Evolutionary conservation across 305 asterid genomes (phyloP).

Genomic region (Fraxinus floribunda): DNA sequence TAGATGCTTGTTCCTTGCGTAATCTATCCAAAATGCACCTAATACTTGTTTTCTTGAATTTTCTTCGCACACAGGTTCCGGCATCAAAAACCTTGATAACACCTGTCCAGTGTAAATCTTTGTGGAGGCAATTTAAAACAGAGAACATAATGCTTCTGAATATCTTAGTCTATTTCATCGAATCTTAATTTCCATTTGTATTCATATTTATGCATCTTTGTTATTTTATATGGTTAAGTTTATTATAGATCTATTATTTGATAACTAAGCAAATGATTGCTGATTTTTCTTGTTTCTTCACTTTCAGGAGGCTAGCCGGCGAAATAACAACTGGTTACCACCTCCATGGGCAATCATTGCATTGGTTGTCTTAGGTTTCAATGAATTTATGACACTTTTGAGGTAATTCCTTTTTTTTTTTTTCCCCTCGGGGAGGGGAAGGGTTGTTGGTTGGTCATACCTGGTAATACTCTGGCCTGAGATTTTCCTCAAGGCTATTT

Average conservation of each 20-base stretch:
- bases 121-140: constrained; percentile 88
- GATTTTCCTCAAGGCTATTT: constrained; percentile 15
- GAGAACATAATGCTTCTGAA: constrained; percentile 40
- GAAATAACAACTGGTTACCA: constrained; percentile 94
- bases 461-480: not conserved
- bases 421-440: not conserved
- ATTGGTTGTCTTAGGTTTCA: constrained; percentile 78
- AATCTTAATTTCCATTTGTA: constrained; percentile 13
- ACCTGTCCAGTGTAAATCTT: constrained; percentile 96
- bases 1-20: not conserved
- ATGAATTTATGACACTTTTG: constrained; percentile 96
- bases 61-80: constrained; percentile 55
- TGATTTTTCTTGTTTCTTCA: constrained; percentile 23
- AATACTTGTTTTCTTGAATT: constrained; percentile 23
- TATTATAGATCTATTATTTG: not conserved
- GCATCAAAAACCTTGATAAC: constrained; percentile 80
- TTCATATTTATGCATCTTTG: constrained; percentile 8
- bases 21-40: constrained; percentile 12
- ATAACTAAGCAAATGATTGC: constrained; percentile 16
- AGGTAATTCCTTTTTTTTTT: constrained; percentile 43
- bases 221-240: not conserved
- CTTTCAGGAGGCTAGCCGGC: constrained; percentile 88
- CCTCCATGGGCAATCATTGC: constrained; percentile 99
- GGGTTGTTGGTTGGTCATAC: not conserved
- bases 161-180: not conserved